Evolutionary conservation across 176 grass and related monocot species (phyloP), one percentile per base, ranked within the genome.

Genomic region (Bolboschoenus planiculmis): DNA sequence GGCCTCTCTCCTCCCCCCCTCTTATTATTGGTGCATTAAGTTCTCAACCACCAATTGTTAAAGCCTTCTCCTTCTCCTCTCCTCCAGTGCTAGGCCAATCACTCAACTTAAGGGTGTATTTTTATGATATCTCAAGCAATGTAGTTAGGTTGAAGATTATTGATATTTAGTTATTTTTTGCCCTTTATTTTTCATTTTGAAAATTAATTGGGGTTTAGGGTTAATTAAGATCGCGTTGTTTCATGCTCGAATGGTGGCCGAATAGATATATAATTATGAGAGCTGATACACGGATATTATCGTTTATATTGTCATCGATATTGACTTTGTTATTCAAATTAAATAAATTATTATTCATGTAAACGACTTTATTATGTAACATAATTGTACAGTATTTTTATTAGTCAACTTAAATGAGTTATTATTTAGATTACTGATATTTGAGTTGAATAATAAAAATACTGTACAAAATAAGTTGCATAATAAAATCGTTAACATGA

Each of bases 11-110:
- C 37, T 44, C 37, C 10, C 7, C 67, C 29, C 4, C 13, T 16
- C 68, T 15, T 24, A 73, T 73, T 46, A 73, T 73, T 73, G 68
- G 68, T 73, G 68, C 68, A 73, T 73, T 47, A 27, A 73, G 10
- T 15, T 15, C 40, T 47, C 21, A 15, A 73, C 40, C 40, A 73
- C 40, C 40, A 21, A 68, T 74, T 47, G 14, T 74, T 74, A 74
- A 74, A 47, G 39, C 40, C 10, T 43, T 23, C 7, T 53, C 10
- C 15, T 73, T 47, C 68, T 73, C 42, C 40, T 74, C 68, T 40
- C 46, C 40, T 74, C 11, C 10, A 21, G n/a, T n/a, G n/a, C n/a
- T n/a, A n/a, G n/a, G n/a, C 23, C 42, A 74, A 74, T 47, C 23
- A 47, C 68, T 47, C 20, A 53, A 27, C 23, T 74, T 46, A 72